Evolutionary conservation across 495 filamentous ascomycete genomes (phyloP), one percentile per base, ranked within the genome.

Genomic region (Xylaria scruposa): DNA sequence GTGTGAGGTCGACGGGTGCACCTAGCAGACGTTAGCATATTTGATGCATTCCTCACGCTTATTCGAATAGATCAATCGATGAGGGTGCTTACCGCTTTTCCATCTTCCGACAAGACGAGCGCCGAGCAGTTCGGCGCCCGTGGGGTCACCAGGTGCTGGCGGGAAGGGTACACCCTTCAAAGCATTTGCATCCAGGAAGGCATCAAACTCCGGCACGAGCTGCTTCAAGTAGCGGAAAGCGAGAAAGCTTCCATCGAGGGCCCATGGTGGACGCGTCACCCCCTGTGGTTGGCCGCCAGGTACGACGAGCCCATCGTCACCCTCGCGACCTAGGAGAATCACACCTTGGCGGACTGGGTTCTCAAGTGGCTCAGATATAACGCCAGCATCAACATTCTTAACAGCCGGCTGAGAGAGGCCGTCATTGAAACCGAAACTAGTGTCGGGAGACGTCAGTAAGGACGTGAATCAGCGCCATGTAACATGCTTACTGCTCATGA

Each of bases 61-160:
- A 3, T 3, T 46, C 29, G 17, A 36, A 15, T 4, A 24, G 1
- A 0, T 56, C 47, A 31, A 15, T 42, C 49, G 24, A 38, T 72
- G 12, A n/a, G 13, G n/a, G 7, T 4, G 40, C 70, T 15, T 67
- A 72, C 70, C 70, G 40, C 70, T 72, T 10, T 82, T 81, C 82
- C 83, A 85, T 56, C 83, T 74, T 53, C 82, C 83, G 17, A 85
- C 72, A 4, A 85, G 70, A 49, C 82, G 81, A 29, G 83, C 80
- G 1, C 82, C 83, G 31, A 83, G 73, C 24, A 82, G 78, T 15
- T 81, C 83, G 38, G 74, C 68, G 36, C 75, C 78, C 6, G 69
- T 77, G 49, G 73, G 72, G 65, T 77, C 75, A 21, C 73, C 59
- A 26, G 79, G 70, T 38, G 53, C 46, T 4, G 2, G 44, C 7